These are phyloP conservation scores for Calonectria multiphialidica DNA, from an alignment of 2,329 filamentous ascomycete genomes.

Conservation along the genomic window DNA sequence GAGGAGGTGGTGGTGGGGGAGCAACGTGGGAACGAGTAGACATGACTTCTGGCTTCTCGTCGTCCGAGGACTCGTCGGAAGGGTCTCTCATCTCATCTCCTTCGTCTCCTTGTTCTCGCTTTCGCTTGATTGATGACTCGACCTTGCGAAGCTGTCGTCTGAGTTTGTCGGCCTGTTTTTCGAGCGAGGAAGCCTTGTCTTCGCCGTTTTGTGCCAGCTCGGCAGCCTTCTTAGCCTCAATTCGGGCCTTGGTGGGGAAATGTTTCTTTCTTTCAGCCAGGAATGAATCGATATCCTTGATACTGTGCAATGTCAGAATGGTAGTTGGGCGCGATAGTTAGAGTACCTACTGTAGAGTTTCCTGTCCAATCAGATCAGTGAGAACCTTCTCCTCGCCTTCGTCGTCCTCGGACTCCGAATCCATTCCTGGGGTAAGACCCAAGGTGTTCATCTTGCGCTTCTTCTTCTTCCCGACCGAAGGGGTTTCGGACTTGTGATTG, in stretches of 20 bases:
- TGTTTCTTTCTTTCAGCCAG: constrained; percentile 83
- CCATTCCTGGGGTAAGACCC: constrained; percentile 76
- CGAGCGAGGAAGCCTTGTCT: constrained; percentile 72
- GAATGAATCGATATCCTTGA: constrained; percentile 82
- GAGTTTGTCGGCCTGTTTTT: constrained; percentile 72
- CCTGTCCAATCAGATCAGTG: constrained; percentile 66
- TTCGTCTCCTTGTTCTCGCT: constrained; percentile 75
- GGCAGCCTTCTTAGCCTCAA: constrained; percentile 71
- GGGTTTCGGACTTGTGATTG: constrained; percentile 52
- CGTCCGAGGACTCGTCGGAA: constrained; percentile 65
- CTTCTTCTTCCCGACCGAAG: constrained; percentile 72
- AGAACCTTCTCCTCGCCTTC: constrained; percentile 79
- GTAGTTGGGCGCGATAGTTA: not conserved
- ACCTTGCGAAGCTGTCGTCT: constrained; percentile 76
- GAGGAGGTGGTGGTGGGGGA: constrained; percentile 53
- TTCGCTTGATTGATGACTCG: constrained; percentile 77
- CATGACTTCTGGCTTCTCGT: constrained; percentile 70
- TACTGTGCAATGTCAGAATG: constrained; percentile 51
- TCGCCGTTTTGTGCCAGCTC: constrained; percentile 60
- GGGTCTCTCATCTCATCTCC: constrained; percentile 74
- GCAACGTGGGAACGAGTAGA: constrained; percentile 59
- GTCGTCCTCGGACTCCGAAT: constrained; percentile 74
- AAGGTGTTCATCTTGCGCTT: constrained; percentile 79
- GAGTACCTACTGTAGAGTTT: constrained; percentile 65
- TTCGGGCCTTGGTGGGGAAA: constrained; percentile 82